Base-by-base conservation (phyloP, 805 yeast genomes). In the Myxozyma vanderwaltii region DNA sequence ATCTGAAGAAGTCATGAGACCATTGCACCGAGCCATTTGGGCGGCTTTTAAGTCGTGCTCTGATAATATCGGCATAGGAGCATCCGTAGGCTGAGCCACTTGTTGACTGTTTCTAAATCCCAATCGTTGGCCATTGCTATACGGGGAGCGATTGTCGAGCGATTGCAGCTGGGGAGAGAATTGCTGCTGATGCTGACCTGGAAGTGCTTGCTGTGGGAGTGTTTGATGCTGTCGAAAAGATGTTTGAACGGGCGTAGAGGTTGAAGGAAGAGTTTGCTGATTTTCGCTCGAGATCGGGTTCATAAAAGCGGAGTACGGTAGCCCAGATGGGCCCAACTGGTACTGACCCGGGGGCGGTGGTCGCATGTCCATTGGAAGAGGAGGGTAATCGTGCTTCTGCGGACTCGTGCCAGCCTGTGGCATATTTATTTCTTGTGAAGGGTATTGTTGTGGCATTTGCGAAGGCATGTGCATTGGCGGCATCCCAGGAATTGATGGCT, bases 1-100 rank as follows among this genome's bases (percentile, higher is more conserved):
- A 74, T 94, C 99, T 76, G 92, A 88, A 58, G 96, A 96, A 69
- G 91, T 89, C 99, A 94, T 94, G 64, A 94, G 83, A 64, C 97
- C 97, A 29, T 94, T 88, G 76, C 86, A 89, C 69, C 83, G 85
- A 70, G 88, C 80, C 68, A 90, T 63, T 57, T 29, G 69, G 6
- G 54, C 57, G 35, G 43, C 86, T 81, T 48, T 84, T 33, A 54
- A 41, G 24, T 58, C 59, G 21, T 13, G 38, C n/a, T 54, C 54
- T 6, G 50, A 35, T 15, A 47, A 36, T 15, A n/a, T 40, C 21
- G 26, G 43, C 21, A 13, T n/a, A 31, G 36, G 29, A 29, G 33
- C 33, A 29, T 29, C 33, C 10, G 33, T 29, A 29, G 33, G 33
- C 6, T 29, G 33, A 7, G 33, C 10, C 33, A 29, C 10, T 10